Conservation (phyloP, 257 asterid species). For the Gentiana macrophylla region DNA sequence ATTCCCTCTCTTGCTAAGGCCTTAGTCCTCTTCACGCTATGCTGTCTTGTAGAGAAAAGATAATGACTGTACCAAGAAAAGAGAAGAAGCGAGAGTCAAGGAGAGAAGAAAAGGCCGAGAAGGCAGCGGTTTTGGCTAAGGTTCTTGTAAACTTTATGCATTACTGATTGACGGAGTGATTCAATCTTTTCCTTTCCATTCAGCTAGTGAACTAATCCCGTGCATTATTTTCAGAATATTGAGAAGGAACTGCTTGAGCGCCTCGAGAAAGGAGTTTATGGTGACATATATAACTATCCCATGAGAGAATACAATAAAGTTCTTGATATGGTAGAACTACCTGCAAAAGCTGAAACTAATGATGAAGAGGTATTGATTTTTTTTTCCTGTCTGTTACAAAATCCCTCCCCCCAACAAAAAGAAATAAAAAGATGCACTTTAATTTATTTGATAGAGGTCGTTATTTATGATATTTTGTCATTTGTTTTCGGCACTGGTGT, state of each 20-base stretch:
- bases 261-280: constrained; percentile 54
- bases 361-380: constrained; percentile 40
- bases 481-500: constrained; percentile 6
- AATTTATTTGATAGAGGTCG: no score
- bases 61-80: constrained; percentile 75
- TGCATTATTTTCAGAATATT: constrained; percentile 44
- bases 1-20: not conserved
- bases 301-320: constrained; percentile 37
- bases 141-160: constrained; percentile 23
- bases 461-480: no score
- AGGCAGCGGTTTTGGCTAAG: constrained; percentile 68
- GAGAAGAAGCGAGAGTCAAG: constrained; percentile 75
- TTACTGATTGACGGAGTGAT: constrained; percentile 1
- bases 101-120: constrained; percentile 87
- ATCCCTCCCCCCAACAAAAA: no score
- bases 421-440: no score
- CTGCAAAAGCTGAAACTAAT: constrained; percentile 21
- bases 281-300: constrained; percentile 65
- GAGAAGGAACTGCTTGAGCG: constrained; percentile 86
- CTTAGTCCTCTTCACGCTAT: constrained; percentile 1
- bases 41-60: constrained; percentile 61
- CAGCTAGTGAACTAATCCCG: constrained; percentile 8
- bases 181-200: not conserved
- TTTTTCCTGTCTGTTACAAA: not conserved
- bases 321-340: constrained; percentile 42